These are phyloP conservation scores for Chrysosporium queenslandicum DNA, from an alignment of 2,329 filamentous ascomycete species.

Conservation along the genomic window DNA sequence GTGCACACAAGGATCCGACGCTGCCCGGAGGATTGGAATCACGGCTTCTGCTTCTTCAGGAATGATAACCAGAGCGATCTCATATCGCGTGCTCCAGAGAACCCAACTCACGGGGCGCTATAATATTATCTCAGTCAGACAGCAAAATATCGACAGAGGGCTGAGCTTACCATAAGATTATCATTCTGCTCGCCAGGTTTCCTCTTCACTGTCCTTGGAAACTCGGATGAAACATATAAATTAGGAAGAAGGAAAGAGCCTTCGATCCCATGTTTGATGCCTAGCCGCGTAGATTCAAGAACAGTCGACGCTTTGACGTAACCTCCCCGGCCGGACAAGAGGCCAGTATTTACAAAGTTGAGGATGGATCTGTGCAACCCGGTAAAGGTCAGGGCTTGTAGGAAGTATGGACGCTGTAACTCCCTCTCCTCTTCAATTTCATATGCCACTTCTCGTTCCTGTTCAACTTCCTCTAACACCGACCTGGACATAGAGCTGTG, in stretches of 20 bases:
- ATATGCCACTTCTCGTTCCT: slow-evolving; percentile 50
- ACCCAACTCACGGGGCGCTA: slow-evolving; percentile 50
- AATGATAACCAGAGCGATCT: slow-evolving; percentile 48
- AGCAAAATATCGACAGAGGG: background rate
- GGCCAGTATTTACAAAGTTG: background rate
- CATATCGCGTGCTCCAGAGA: slow-evolving; percentile 42
- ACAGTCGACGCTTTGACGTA: slow-evolving; percentile 1
- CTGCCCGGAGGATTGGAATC: slow-evolving; percentile 37
- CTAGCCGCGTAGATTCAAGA: background rate
- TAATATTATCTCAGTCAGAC: background rate
- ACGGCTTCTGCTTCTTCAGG: slow-evolving; percentile 54
- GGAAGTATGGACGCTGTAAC: slow-evolving; percentile 4
- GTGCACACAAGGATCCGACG: slow-evolving; percentile 24
- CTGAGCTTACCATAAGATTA: slow-evolving; percentile 8
- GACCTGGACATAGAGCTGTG: slow-evolving; percentile 40
- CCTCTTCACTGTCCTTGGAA: slow-evolving; percentile 6
- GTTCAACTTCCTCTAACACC: slow-evolving; percentile 43
- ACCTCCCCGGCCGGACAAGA: background rate
- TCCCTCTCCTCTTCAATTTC: slow-evolving; percentile 28
- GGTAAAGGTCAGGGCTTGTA: background rate
- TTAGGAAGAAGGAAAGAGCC: background rate
- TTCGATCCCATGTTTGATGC: slow-evolving; percentile 25
- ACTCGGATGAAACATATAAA: slow-evolving; percentile 7
- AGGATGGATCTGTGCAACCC: slow-evolving; percentile 5
- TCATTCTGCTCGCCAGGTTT: slow-evolving; percentile 2